Conservation (phyloP, 805 yeast species). For the Myxozyma sirexii region DNA sequence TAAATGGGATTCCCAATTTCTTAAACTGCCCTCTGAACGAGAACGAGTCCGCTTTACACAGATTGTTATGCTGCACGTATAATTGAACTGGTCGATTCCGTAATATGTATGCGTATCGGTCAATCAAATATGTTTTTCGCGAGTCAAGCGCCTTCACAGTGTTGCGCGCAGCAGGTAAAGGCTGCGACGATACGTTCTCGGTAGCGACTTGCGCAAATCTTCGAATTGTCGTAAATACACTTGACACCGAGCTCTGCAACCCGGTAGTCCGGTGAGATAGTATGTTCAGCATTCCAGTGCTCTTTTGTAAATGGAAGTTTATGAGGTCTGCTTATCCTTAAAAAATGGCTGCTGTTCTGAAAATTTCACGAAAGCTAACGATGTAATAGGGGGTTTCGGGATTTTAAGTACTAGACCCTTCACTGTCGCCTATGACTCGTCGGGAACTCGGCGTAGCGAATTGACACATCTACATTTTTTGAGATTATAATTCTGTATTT, state of each 20-base stretch:
- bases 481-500: not conserved
- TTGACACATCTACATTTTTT: not conserved
- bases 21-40: slow-evolving; percentile 62
- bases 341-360: not conserved
- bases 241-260: not conserved
- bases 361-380: slow-evolving; percentile 1
- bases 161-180: slow-evolving; percentile 38
- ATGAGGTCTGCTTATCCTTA: not conserved
- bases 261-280: not conserved
- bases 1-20: slow-evolving; percentile 68
- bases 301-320: not conserved
- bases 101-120: slow-evolving; percentile 72
- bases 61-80: slow-evolving; percentile 82
- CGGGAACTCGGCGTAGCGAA: not conserved
- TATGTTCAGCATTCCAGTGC: not conserved
- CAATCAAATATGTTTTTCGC: slow-evolving; percentile 85
- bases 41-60: slow-evolving; percentile 68
- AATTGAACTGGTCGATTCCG: slow-evolving; percentile 69
- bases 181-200: not conserved
- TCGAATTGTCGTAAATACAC: slow-evolving; percentile 6
- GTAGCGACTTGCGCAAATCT: slow-evolving; percentile 5
- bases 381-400: not conserved
- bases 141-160: slow-evolving; percentile 67
- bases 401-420: not conserved
- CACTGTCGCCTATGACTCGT: not conserved